Evolutionary conservation across 2,329 filamentous ascomycete genomes (phyloP).

Genomic region (Akanthomyces uredinophilus): DNA sequence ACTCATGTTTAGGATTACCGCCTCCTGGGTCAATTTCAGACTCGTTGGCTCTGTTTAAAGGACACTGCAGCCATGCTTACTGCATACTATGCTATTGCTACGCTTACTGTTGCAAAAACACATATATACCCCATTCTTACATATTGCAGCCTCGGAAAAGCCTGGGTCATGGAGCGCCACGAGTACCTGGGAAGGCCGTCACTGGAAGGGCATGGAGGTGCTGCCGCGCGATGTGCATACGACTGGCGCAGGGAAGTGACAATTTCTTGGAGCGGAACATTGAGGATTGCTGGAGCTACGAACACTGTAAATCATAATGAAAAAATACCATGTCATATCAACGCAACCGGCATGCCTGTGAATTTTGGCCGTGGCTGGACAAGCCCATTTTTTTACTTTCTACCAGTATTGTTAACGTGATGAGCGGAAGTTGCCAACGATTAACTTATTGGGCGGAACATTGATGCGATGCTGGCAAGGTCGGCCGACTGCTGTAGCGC

Average conservation of each 20-base stretch:
- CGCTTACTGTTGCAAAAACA: not conserved
- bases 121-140: constrained; percentile 1
- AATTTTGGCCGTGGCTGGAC: not conserved
- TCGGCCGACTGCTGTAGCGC: not conserved
- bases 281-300: constrained; percentile 6
- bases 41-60: constrained; percentile 21
- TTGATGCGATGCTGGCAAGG: not conserved
- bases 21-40: constrained; percentile 34
- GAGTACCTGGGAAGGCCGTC: not conserved
- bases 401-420: too few relatives aligned
- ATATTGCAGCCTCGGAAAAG: not conserved
- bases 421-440: not conserved
- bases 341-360: not conserved
- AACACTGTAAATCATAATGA: constrained; percentile 4
- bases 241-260: not conserved
- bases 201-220: not conserved
- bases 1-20: constrained; percentile 47
- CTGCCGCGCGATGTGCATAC: not conserved
- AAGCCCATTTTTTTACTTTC: not conserved
- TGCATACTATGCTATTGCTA: not conserved
- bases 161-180: not conserved
- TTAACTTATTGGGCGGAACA: not conserved
- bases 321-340: not conserved
- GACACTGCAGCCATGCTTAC: constrained; percentile 17
- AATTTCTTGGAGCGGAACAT: not conserved